Conservation (phyloP, 257 asterid genomes). For the Verbena officinalis region DNA sequence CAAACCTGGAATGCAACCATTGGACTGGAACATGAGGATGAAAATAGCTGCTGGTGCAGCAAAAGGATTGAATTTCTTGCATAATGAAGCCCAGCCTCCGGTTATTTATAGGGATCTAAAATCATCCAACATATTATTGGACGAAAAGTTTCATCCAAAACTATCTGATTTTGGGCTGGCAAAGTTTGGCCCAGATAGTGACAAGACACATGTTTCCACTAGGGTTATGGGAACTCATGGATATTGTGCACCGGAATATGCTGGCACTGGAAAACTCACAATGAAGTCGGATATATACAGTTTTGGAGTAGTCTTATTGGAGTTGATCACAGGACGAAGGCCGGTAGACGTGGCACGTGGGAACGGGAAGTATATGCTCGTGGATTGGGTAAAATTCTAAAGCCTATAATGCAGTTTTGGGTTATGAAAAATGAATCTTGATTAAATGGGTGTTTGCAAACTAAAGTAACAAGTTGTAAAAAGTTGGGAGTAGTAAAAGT, state of each 20-base stretch:
- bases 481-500: too few relatives aligned
- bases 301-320: slow-evolving; percentile 53
- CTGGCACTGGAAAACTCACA: slow-evolving; percentile 46
- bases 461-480: too few relatives aligned
- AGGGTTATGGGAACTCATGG: slow-evolving; percentile 59
- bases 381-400: slow-evolving; percentile 47
- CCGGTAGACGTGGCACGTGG: slow-evolving; percentile 22
- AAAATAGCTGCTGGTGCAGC: slow-evolving; percentile 50
- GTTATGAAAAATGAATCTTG: background rate
- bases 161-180: slow-evolving; percentile 64
- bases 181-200: slow-evolving; percentile 45
- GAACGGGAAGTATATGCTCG: slow-evolving; percentile 30
- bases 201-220: slow-evolving; percentile 51
- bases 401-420: background rate
- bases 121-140: slow-evolving; percentile 52
- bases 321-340: slow-evolving; percentile 48
- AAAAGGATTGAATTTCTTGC: slow-evolving; percentile 47
- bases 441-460: too few relatives aligned
- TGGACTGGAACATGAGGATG: slow-evolving; percentile 56
- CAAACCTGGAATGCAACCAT: slow-evolving; percentile 35
- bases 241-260: slow-evolving; percentile 59
- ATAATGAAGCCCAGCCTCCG: slow-evolving; percentile 50
- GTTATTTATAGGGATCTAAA: slow-evolving; percentile 56
- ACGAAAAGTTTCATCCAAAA: slow-evolving; percentile 47
- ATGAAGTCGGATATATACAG: slow-evolving; percentile 49